Base-by-base conservation (phyloP, 371 early-diverging fungal genomes). In the Polyrhizophydium stewartii region DNA sequence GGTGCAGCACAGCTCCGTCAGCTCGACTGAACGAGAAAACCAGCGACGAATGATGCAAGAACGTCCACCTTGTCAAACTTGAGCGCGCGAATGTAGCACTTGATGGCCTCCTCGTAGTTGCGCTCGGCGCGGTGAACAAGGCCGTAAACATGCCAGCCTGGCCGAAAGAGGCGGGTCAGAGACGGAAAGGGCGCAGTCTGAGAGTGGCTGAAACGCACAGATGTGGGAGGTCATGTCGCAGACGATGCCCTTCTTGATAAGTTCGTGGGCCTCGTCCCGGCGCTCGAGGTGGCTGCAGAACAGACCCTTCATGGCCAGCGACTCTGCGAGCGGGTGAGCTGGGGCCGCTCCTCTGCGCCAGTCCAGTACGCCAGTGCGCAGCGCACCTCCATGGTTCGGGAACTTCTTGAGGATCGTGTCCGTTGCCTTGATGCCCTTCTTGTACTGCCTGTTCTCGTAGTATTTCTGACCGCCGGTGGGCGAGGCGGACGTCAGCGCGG, bases 111-210 rank as follows among this genome's bases (percentile, higher is more conserved):
- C 53, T 85, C 91, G 69, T 93, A 96, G 72, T 97, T 94, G 72
- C 89, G 90, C 72, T 96, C 97, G 25, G 84, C 81, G 43, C 97
- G 89, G 66, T 96, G 83, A 63, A 94, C 71, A 40, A 98, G 75
- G 33, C 98, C 98, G 67, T 86, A 92, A 16, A 97, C 92, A 68
- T 98, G 97, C 98, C 98, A 98, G 73, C 91, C 91, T 92, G 67
- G 35, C 22, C 35, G 28, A 3, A 47, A 16, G 22, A 47, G 49
- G 16, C 16, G 9, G 16, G 49, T 22, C 13, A 13, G 49, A 25
- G 7, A 16, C 3, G 22, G 7, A 28, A 16, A 16, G 22, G 28
- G 16, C 16, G 49, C 49, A 47, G 3, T 3, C 16, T 3, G 16
- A 47, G 28, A 3, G 16, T 3, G 9, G 7, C 28, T 10, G 7